Evolutionary conservation across 2,329 filamentous ascomycete genomes (phyloP).

Genomic region (Blumeriella jaapii): DNA sequence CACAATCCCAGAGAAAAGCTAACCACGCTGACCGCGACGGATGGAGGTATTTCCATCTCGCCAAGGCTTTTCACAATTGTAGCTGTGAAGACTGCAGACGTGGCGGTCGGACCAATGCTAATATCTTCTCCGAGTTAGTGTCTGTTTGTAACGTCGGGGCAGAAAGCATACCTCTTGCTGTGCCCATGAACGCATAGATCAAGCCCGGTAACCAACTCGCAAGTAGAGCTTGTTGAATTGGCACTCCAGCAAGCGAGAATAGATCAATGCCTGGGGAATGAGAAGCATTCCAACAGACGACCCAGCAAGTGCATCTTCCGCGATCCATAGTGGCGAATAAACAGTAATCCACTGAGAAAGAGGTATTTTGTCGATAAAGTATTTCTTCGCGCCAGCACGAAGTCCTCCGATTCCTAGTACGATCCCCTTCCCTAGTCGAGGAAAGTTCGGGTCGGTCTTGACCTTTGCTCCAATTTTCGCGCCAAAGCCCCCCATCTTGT

Average conservation of each 20-base stretch:
- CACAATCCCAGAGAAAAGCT: constrained; percentile 48
- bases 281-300: constrained; percentile 48
- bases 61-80: constrained; percentile 44
- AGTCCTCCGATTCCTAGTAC: constrained; percentile 7
- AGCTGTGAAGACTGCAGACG: constrained; percentile 51
- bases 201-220: constrained; percentile 47
- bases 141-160: too few species aligned
- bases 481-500: constrained; percentile 6
- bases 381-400: constrained; percentile 37
- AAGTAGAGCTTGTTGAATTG: constrained; percentile 48
- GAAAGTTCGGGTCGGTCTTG: constrained; percentile 10
- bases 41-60: constrained; percentile 45
- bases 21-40: constrained; percentile 52
- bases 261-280: constrained; percentile 50
- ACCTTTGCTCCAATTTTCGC: constrained; percentile 7
- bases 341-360: constrained; percentile 51
- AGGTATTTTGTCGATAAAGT: constrained; percentile 48
- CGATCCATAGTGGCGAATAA: constrained; percentile 48
- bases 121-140: constrained; percentile 34
- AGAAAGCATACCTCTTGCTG: constrained; percentile 41
- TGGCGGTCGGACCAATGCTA: constrained; percentile 51
- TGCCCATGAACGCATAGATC: constrained; percentile 48
- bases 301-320: constrained; percentile 50
- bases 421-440: constrained; percentile 10
- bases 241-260: constrained; percentile 50